phyloP scores from a whole-genome alignment of 352 stramenopile genomes.

The Blastocystis sp. region DNA sequence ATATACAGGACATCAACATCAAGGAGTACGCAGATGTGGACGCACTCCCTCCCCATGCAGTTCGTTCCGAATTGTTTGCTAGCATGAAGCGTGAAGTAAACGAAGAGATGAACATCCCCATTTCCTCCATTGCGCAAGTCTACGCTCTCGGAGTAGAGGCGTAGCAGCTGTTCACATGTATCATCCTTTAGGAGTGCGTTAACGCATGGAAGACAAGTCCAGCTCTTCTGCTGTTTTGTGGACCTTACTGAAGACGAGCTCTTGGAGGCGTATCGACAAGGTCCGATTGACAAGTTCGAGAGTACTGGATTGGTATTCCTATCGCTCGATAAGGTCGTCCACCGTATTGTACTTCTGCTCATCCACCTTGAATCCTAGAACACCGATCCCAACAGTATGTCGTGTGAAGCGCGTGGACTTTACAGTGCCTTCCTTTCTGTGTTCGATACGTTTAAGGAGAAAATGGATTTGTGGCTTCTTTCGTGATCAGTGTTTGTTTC shows the following conservation, averaged over 20 bases:
- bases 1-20: neutral
- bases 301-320: slow-evolving; percentile 13
- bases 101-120: slow-evolving; percentile 46
- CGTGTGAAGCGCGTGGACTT: neutral
- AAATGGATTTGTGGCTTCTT: neutral
- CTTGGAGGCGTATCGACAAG: neutral
- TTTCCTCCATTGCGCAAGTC: neutral
- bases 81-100: slow-evolving; percentile 33
- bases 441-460: neutral
- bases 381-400: neutral
- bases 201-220: slow-evolving; percentile 34
- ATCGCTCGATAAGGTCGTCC: neutral
- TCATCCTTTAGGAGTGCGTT: neutral
- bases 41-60: neutral
- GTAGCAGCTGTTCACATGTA: neutral
- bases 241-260: neutral
- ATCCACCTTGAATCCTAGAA: neutral
- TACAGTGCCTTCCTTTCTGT: neutral
- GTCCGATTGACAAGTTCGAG: slow-evolving; percentile 33
- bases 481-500: neutral
- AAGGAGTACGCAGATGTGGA: neutral
- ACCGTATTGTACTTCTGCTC: neutral
- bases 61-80: neutral
- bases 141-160: neutral
- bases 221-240: slow-evolving; percentile 31